These are phyloP conservation scores for Cicer arietinum DNA, from an alignment of 306 rosid species.

Conservation along the genomic window DNA sequence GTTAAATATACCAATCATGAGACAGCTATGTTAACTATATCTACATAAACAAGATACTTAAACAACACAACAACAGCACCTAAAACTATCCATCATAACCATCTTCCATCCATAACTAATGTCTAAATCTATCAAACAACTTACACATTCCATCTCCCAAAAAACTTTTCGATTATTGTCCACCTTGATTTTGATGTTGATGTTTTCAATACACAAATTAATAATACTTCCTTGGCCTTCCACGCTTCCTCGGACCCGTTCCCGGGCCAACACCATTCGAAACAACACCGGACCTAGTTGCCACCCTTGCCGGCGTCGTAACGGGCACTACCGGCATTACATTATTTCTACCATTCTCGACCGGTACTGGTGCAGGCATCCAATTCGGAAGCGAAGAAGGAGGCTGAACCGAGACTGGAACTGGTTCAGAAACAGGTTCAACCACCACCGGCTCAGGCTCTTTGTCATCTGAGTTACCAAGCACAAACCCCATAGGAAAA, in stretches of 20 bases:
- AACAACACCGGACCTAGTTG: neutral
- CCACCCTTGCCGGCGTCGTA: neutral
- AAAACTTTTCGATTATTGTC: neutral
- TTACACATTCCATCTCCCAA: conserved; percentile 3
- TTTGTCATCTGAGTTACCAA: conserved; percentile 48
- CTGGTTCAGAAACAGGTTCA: neutral
- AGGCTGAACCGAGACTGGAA: neutral
- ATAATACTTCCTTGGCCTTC: conserved; percentile 73
- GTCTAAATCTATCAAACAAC: neutral
- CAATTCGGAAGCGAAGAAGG: conserved; percentile 58
- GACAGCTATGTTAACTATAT: conserved; percentile 40
- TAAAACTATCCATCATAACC: conserved; percentile 27
- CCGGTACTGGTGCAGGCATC: conserved; percentile 56
- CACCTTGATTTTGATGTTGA: no score
- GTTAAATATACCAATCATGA: conserved; percentile 26
- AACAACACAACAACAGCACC: conserved; percentile 41
- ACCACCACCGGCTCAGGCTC: neutral
- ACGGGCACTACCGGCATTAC: neutral
- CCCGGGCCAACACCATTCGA: conserved; percentile 40
- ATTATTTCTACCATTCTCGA: conserved; percentile 38
- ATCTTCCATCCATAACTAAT: neutral
- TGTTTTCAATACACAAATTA: neutral
- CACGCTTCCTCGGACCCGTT: conserved; percentile 57
- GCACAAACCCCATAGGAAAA: conserved; percentile 77
- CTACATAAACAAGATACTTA: conserved; percentile 34